These are phyloP conservation scores for Neoascochyta sp. DNA, from an alignment of 2,329 filamentous ascomycete species.

Conservation along the genomic window DNA sequence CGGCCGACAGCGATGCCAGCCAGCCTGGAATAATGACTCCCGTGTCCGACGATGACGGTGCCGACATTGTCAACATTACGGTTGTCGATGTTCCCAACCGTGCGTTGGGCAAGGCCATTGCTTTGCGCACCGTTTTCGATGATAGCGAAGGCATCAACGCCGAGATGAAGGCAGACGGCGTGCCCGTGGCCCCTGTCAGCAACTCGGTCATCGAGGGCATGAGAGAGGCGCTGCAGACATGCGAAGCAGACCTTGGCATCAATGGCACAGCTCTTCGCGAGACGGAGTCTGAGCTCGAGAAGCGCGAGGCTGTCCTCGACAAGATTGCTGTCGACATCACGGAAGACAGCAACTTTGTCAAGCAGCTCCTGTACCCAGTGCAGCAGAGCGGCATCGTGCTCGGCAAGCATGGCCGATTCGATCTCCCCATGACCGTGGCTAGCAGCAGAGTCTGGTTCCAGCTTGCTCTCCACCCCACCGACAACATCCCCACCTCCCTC, in stretches of 20 bases:
- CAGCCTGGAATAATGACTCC: slow-evolving; percentile 60
- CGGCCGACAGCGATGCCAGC: slow-evolving; percentile 55
- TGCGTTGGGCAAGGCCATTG: slow-evolving; percentile 78
- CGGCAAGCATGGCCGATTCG: slow-evolving; percentile 73
- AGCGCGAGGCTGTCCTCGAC: slow-evolving; percentile 77
- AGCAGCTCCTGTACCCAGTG: slow-evolving; percentile 74
- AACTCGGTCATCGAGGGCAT: slow-evolving; percentile 84
- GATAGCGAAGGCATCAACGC: slow-evolving; percentile 89
- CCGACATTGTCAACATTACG: slow-evolving; percentile 84
- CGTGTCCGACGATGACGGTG: slow-evolving; percentile 66
- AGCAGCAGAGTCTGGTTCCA: slow-evolving; percentile 96
- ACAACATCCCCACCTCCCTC: slow-evolving; percentile 72
- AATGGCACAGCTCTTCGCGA: slow-evolving; percentile 65
- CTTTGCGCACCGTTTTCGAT: slow-evolving; percentile 87
- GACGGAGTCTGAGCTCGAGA: slow-evolving; percentile 74
- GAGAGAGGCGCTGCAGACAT: slow-evolving; percentile 73
- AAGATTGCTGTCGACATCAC: slow-evolving; percentile 81
- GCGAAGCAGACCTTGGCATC: slow-evolving; percentile 74
- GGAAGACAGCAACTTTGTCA: slow-evolving; percentile 77
- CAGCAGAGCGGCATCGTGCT: slow-evolving; percentile 75
- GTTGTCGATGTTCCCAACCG: slow-evolving; percentile 81
- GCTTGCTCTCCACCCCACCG: slow-evolving; percentile 83
- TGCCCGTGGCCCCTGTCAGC: slow-evolving; percentile 69
- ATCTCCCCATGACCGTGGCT: slow-evolving; percentile 68
- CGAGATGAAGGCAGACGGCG: slow-evolving; percentile 95